phyloP scores from a whole-genome alignment of 192 early-diverging fungal species.

The Backusella circina region DNA sequence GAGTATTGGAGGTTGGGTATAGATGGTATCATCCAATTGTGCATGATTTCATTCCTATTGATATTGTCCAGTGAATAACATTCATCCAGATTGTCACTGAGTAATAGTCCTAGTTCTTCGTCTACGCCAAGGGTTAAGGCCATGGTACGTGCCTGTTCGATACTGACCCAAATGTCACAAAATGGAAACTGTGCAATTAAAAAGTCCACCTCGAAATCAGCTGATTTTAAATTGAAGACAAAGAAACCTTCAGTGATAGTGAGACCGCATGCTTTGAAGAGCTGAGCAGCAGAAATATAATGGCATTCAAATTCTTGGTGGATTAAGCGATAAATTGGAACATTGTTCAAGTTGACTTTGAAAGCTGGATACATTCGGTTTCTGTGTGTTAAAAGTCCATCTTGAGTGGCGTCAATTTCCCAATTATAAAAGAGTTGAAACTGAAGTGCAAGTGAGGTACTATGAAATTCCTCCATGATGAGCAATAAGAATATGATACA shows the following conservation, averaged over 20 bases:
- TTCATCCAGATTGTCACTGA: background rate
- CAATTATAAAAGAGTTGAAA: slow-evolving; percentile 24
- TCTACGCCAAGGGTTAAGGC: slow-evolving; percentile 19
- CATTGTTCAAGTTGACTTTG: slow-evolving; percentile 12
- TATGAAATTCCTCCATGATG: background rate
- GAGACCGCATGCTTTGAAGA: slow-evolving; percentile 30
- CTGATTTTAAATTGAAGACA: slow-evolving; percentile 17
- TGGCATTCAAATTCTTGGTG: slow-evolving; percentile 22
- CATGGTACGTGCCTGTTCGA: slow-evolving; percentile 20
- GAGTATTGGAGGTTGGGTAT: slow-evolving; percentile 29
- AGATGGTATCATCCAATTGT: slow-evolving; percentile 26
- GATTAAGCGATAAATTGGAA: slow-evolving; percentile 26
- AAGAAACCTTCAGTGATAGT: slow-evolving; percentile 29
- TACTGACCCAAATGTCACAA: slow-evolving; percentile 29
- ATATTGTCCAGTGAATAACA: slow-evolving; percentile 23
- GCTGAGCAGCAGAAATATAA: slow-evolving; percentile 24
- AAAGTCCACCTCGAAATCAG: slow-evolving; percentile 29
- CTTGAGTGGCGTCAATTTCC: background rate
- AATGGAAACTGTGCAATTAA: slow-evolving; percentile 23
- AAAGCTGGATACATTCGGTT: slow-evolving; percentile 27
- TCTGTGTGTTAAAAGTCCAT: background rate
- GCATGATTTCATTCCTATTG: slow-evolving; percentile 20
- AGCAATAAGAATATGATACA: background rate
- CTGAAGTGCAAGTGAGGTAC: slow-evolving; percentile 12
- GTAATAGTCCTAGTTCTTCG: slow-evolving; percentile 1